phyloP scores from a whole-genome alignment of 106 monocot genomes.

The Alisma plantagoaquatica region DNA sequence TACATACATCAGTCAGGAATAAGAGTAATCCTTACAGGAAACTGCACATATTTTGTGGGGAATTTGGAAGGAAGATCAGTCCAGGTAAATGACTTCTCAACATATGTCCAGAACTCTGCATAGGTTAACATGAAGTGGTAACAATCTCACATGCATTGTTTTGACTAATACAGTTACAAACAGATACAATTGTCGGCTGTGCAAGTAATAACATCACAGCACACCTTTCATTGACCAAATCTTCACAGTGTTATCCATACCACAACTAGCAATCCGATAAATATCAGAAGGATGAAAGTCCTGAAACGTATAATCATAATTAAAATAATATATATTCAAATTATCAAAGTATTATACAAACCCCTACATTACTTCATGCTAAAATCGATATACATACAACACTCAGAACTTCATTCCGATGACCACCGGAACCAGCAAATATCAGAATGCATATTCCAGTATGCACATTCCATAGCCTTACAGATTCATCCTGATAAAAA shows the following conservation, averaged over 20 bases:
- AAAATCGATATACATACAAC: slow-evolving; percentile 48
- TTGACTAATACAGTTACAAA: not conserved
- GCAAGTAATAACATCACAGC: not conserved
- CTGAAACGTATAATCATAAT: slow-evolving; percentile 23
- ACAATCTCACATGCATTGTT: not conserved
- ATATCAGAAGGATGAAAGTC: slow-evolving; percentile 99
- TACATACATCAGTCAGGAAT: not conserved
- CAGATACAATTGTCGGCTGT: too few species aligned
- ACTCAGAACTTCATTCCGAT: slow-evolving; percentile 98
- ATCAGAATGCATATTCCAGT: slow-evolving; percentile 97
- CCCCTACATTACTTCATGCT: not conserved
- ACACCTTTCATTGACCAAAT: slow-evolving; percentile 99
- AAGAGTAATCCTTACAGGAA: slow-evolving; percentile 56
- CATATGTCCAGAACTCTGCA: slow-evolving; percentile 96
- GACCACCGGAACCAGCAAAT: slow-evolving; percentile 97
- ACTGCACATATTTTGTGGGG: slow-evolving; percentile 99
- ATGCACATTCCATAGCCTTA: slow-evolving; percentile 93
- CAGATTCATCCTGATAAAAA: slow-evolving; percentile 76
- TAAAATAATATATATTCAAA: not conserved
- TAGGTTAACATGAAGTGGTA: too few species aligned
- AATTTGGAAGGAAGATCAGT: slow-evolving; percentile 97
- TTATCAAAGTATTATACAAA: not conserved
- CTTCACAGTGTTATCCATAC: slow-evolving; percentile 97
- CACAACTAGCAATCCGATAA: slow-evolving; percentile 93
- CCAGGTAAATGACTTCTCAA: slow-evolving; percentile 98